Base-by-base conservation (phyloP, 2,329 filamentous ascomycete species). In the Colletotrichum eleusines region DNA sequence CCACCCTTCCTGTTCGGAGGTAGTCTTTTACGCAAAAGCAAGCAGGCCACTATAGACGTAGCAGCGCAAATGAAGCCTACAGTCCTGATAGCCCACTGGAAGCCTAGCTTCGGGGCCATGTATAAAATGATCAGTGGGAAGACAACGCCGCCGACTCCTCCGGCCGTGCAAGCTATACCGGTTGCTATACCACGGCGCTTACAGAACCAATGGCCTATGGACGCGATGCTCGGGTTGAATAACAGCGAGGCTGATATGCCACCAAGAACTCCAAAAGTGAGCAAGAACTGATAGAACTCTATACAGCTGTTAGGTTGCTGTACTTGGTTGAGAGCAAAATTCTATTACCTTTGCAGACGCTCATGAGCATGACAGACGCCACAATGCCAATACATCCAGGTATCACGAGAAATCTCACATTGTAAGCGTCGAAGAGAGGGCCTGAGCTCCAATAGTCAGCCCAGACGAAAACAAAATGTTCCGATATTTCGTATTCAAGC, bases 221-320 rank as follows among this genome's bases (percentile, higher is more conserved):
- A 86, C 3, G 89, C 87, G 46, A 94, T 81, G 14, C 89, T 86
- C 0, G 92, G 91, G 0, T 90, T 94, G 78, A 93, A 93, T 50
- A 94, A 86, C 20, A 93, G 82, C 1, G 89, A 91, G 0, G 89
- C 88, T 1, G 89, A 90, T 0, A 89, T 74, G 4, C 92, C 92
- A n/a, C 88, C 88, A 1, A 92, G 77, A 0, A 94, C 79, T 7
- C 90, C 90, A 73, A 93, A 92, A 4, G 88, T 86, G 33, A 94
- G 80, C 76, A 94, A 86, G 76, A 94, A 93, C 53, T 94, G 91
- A 84, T 89, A 92, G 77, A 91, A 92, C 73, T 88, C 79, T 82
- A 67, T 16, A 3, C 26, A n/a, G 46, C 16, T n/a, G 40, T 55
- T 5, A 46, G 18, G n/a, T 18, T 16, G 9, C 12, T 23, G 6